Evolutionary conservation across 768 basidiomycete genomes (phyloP).

Genomic region (Suillus subaureus): DNA sequence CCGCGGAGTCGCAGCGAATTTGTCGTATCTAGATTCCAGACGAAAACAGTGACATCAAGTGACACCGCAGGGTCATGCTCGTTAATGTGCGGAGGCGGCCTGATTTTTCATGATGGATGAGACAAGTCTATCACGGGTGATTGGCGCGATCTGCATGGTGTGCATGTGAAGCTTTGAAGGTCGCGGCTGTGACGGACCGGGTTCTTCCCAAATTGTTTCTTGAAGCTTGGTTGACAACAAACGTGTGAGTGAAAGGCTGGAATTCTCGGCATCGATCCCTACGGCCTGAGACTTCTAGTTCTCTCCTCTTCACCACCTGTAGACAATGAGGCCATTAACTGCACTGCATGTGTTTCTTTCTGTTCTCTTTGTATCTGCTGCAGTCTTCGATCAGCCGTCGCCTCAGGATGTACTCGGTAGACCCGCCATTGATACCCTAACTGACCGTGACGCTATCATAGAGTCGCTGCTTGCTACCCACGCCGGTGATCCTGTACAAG

Average conservation of each 20-base stretch:
- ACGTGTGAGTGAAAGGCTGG: neutral
- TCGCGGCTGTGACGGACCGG: no score
- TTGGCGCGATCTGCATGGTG: no score
- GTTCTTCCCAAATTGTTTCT: no score
- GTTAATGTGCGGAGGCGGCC: neutral
- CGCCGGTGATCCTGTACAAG: constrained; percentile 17
- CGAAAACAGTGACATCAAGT: neutral
- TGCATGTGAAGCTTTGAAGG: no score
- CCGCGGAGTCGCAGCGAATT: neutral
- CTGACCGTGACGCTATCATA: constrained; percentile 8
- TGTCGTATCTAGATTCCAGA: neutral
- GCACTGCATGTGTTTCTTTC: neutral
- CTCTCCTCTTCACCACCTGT: neutral
- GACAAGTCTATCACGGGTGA: no score
- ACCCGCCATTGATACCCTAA: neutral
- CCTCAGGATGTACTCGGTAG: constrained; percentile 1
- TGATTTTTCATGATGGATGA: neutral
- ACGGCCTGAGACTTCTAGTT: neutral
- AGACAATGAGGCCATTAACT: neutral
- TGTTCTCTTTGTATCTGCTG: neutral
- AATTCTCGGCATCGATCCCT: neutral
- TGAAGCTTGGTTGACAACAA: neutral
- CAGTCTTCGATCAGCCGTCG: neutral
- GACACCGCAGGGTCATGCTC: neutral
- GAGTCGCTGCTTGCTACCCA: constrained; percentile 15